Base-by-base conservation (phyloP, 83 land plant genomes). In the Larix sibirica region DNA sequence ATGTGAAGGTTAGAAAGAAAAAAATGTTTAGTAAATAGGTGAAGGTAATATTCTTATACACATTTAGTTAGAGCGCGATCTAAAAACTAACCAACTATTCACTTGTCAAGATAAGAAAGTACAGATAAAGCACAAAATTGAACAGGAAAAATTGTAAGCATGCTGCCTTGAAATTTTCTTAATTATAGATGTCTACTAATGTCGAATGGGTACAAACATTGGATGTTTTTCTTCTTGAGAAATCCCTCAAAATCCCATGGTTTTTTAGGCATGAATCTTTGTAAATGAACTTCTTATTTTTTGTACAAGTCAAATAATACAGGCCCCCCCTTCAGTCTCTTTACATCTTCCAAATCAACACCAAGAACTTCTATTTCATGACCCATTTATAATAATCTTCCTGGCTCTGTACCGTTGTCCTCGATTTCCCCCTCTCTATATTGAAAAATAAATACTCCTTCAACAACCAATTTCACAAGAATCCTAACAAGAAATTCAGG, bases 401-500 rank as follows among this genome's bases (percentile, higher is more conserved):
- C 93, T 23, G 90, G 90, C 50, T 88, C 94, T 54, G 85, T 87
- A 6, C 94, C 95, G 17, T 91, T 92, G 60, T 84, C 89, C 80
- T 76, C 71, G 47, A 97, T 50, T 60, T 88, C 24, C 20, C 63
- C 83, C 10, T 91, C 92, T 18, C 95, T 82, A 33, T 92, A 90
- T 18, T 54, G 47, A 42, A 97, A 66, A 17, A 94, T 33, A 4
- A 91, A 77, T 20, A 95, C 83, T 36, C 88, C 83, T 42, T 86
- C 92, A 95, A n/a, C n/a, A n/a, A n/a, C n/a, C n/a, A n/a, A n/a
- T n/a, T n/a, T n/a, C n/a, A n/a, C n/a, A n/a, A n/a, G 84, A 21
- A 97, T 80, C 20, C 78, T 87, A 28, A 93, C 98, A 65, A 97
- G 89, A 82, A 83, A 94, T 23, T 97, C 93, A 40, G 99, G 85